Conservation (phyloP, 139 green algal species). For the Pleodorina starrii region DNA sequence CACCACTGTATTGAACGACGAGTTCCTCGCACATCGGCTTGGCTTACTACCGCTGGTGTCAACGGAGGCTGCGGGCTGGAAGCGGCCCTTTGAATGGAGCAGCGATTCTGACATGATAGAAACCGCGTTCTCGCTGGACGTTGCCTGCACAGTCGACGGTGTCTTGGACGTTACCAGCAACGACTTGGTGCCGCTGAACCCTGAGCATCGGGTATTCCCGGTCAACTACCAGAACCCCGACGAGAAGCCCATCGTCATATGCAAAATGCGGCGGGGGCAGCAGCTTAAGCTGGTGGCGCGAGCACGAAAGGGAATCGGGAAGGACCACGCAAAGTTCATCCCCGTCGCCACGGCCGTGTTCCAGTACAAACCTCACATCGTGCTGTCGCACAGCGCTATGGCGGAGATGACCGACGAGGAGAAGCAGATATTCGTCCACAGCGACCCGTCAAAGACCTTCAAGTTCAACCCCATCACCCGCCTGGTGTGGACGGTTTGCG, state of each 20-base stretch:
- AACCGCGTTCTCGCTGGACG: constrained; percentile 41
- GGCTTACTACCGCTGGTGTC: constrained; percentile 92
- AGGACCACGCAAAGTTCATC: constrained; percentile 99
- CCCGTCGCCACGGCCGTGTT: constrained; percentile 92
- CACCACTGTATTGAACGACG: constrained; percentile 97
- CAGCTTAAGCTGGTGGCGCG: constrained; percentile 90
- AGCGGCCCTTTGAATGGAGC: constrained; percentile 65
- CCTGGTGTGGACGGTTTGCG: constrained; percentile 53
- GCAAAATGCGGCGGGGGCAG: constrained; percentile 91
- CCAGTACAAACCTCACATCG: constrained; percentile 88
- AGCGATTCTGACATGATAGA: constrained; percentile 65
- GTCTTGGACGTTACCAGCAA: constrained; percentile 83
- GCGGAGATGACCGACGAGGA: constrained; percentile 83
- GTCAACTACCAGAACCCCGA: constrained; percentile 51
- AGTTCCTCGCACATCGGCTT: constrained; percentile 96
- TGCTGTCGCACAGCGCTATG: constrained; percentile 83
- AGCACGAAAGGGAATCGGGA: constrained; percentile 94
- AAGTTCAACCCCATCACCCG: constrained; percentile 81
- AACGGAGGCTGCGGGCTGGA: constrained; percentile 72
- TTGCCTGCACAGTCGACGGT: constrained; percentile 63
- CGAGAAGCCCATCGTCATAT: constrained; percentile 85
- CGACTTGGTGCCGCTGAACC: constrained; percentile 54
- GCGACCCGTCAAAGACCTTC: constrained; percentile 85
- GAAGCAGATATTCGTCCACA: constrained; percentile 83
- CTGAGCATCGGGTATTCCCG: constrained; percentile 37